Conservation (phyloP, 164 flowering plant genomes). For the Vitis rotundifolia region DNA sequence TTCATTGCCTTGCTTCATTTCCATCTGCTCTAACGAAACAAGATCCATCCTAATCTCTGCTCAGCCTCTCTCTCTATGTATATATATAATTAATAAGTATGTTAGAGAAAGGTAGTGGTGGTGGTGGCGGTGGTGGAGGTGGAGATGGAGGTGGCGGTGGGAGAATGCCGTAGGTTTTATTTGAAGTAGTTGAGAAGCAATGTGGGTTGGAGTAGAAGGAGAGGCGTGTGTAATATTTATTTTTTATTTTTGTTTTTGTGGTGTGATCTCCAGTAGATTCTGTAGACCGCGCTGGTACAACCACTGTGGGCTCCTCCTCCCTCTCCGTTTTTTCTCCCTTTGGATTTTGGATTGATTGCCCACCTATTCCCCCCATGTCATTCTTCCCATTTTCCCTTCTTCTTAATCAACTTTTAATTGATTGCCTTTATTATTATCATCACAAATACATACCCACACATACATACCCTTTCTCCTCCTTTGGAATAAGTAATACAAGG, state of each 20-base stretch:
- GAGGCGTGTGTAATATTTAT: background rate
- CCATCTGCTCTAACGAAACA: background rate
- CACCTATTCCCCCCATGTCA: slow-evolving; percentile 21
- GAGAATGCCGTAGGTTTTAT: slow-evolving; percentile 9
- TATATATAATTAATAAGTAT: too few relatives aligned
- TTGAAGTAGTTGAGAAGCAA: slow-evolving; percentile 20
- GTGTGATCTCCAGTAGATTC: slow-evolving; percentile 35
- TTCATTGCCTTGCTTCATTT: background rate
- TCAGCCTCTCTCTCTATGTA: too few relatives aligned
- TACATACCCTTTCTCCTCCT: too few relatives aligned
- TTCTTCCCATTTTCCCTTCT: slow-evolving; percentile 11
- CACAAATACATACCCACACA: too few relatives aligned
- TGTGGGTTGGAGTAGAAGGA: background rate
- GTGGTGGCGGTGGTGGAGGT: background rate
- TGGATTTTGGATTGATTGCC: slow-evolving; percentile 31
- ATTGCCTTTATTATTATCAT: too few relatives aligned
- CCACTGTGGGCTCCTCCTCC: slow-evolving; percentile 17
- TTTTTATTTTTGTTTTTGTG: background rate
- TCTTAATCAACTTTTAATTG: background rate
- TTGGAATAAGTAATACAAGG: too few relatives aligned
- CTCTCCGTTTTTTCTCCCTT: slow-evolving; percentile 6
- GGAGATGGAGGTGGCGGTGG: background rate
- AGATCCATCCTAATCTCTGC: too few relatives aligned
- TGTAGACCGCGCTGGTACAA: slow-evolving; percentile 27
- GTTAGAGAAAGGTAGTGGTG: slow-evolving; percentile 3